These are phyloP conservation scores for Trametes gibbosa DNA, from an alignment of 768 basidiomycete genomes.

Conservation along the genomic window DNA sequence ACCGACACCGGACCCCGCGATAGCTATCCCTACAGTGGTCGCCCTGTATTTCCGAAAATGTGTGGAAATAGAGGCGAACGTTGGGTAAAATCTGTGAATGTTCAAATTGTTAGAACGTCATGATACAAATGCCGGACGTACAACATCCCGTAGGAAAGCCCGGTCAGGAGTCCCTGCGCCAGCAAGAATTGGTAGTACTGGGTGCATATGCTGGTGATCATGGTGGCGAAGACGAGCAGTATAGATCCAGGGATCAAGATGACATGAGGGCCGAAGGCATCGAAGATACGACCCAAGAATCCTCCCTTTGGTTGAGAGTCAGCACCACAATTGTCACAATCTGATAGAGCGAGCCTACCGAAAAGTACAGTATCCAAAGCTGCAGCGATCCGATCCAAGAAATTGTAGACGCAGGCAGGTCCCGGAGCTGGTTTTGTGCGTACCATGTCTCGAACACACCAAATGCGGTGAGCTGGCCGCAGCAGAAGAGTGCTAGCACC, in stretches of 20 bases:
- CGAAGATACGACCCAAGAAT: slow-evolving; percentile 58
- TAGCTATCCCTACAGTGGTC: slow-evolving; percentile 61
- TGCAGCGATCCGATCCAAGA: slow-evolving; percentile 60
- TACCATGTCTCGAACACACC: slow-evolving; percentile 18
- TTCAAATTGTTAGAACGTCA: slow-evolving; percentile 10
- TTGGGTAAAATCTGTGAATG: slow-evolving; percentile 63
- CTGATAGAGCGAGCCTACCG: slow-evolving; percentile 39
- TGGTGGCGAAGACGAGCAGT: slow-evolving; percentile 48
- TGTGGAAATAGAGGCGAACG: slow-evolving; percentile 63
- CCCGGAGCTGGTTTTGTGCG: slow-evolving; percentile 7
- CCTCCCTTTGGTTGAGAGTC: slow-evolving; percentile 44
- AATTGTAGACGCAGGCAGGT: slow-evolving; percentile 18
- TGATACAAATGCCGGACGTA: slow-evolving; percentile 33
- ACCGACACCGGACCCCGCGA: slow-evolving; percentile 17
- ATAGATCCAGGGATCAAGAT: slow-evolving; percentile 52
- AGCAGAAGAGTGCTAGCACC: slow-evolving; percentile 60
- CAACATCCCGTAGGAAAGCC: slow-evolving; percentile 63
- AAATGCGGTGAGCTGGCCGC: slow-evolving; percentile 17
- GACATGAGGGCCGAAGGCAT: slow-evolving; percentile 54
- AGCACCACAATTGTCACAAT: too few relatives aligned
- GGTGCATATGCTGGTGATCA: slow-evolving; percentile 57
- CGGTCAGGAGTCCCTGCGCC: slow-evolving; percentile 62
- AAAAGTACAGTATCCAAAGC: slow-evolving; percentile 67
- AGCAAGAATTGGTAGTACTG: slow-evolving; percentile 61
- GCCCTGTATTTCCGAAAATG: slow-evolving; percentile 64